phyloP scores from a whole-genome alignment of 768 basidiomycete genomes.

The Lactarius indigo region DNA sequence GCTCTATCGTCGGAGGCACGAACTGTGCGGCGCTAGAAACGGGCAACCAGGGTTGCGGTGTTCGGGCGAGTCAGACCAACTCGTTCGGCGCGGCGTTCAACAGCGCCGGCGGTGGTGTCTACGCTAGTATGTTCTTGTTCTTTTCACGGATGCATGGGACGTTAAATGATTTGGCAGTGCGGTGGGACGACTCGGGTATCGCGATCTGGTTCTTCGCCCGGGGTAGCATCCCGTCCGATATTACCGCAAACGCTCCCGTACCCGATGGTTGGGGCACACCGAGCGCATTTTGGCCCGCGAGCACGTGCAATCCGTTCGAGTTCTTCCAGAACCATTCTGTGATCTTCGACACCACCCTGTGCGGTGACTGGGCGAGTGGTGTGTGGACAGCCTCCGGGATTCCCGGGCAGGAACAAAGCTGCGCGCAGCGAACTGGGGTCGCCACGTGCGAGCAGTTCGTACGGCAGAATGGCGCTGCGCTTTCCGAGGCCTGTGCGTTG shows the following conservation, averaged over 20 bases:
- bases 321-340: conserved; percentile 75
- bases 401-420: conserved; percentile 84
- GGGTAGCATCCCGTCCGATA: conserved; percentile 69
- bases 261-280: conserved; percentile 77
- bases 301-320: conserved; percentile 67
- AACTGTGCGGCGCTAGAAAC: conserved; percentile 71
- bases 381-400: conserved; percentile 73
- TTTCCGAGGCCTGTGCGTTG: conserved; percentile 73
- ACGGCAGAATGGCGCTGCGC: conserved; percentile 62
- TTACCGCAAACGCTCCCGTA: conserved; percentile 65
- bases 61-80: conserved; percentile 53
- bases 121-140: conserved; percentile 63
- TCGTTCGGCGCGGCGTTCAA: conserved; percentile 90
- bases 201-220: conserved; percentile 81
- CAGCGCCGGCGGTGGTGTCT: conserved; percentile 79
- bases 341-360: conserved; percentile 86
- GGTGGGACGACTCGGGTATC: conserved; percentile 75
- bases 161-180: conserved; percentile 43
- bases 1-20: conserved; percentile 62
- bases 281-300: conserved; percentile 75
- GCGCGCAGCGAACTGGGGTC: conserved; percentile 78
- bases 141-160: neutral
- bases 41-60: conserved; percentile 78
- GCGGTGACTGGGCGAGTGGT: conserved; percentile 86
- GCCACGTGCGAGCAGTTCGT: conserved; percentile 80